Evolutionary conservation across 441 rosid genomes (phyloP), one percentile per base, ranked within the genome.

Genomic region (Sinapis alba): DNA sequence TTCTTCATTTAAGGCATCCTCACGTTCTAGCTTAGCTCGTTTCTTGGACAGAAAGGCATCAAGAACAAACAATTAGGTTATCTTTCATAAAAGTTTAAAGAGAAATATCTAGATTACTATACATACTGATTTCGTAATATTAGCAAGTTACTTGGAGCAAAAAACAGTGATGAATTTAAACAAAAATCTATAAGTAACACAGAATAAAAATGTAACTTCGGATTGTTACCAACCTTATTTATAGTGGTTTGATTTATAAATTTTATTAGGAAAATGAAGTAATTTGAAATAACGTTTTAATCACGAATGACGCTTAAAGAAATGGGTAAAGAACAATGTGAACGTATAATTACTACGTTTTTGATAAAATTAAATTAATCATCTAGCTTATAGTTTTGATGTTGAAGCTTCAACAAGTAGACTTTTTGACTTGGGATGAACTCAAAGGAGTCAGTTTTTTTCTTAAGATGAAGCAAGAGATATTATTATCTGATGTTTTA

Each of bases 381-480:
- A 20, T 21, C n/a, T 34, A 27, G 65, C 43, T 54, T 5, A 3
- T 27, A 16, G 12, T 45, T 28, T 59, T 68, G 53, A 61, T 50
- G 24, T 65, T 71, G 62, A 65, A 58, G 54, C 30, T 58, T 62
- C 38, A 62, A 26, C 65, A 69, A 76, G 65, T 41, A 62, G 9
- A 7, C 23, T 2, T 57, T 43, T 62, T 64, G 65, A 77, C 68
- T 77, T 77, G 45, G 19, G 56, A 58, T 77, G 10, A 77, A 71
- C 80, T 65, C 80, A 77, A 77, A 77, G 34, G 80, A 76, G 75
- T 50, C 56, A 2, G 34, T 57, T 77, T 58, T 75, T 76, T 63
- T 78, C 58, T 8, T 56, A 64, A 27, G 72, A 26, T 54, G 77
- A 83, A 82, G 90, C 73, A 86, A 83, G 71, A 77, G 28, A 73